Conservation (phyloP, 2,329 filamentous ascomycete species). For the Xylaria polymorpha region DNA sequence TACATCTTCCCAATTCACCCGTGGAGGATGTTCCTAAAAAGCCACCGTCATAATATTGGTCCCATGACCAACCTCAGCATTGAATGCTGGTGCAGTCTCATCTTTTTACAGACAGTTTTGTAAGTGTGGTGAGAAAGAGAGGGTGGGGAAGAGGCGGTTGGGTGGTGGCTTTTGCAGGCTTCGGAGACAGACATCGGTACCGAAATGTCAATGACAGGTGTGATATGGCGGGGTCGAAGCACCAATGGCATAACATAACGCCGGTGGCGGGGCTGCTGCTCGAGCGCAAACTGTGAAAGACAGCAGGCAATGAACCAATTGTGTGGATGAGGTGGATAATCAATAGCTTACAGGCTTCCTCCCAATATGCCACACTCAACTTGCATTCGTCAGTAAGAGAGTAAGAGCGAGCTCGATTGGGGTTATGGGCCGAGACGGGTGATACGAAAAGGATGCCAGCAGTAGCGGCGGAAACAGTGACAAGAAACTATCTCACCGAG, state of each 20-base stretch:
- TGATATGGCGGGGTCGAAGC: background rate
- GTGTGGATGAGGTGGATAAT: background rate
- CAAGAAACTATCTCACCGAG: background rate
- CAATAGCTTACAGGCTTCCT: background rate
- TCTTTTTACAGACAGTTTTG: background rate
- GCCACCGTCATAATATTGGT: background rate
- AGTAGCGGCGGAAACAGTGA: background rate
- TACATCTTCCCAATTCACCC: background rate
- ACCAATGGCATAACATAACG: constrained; percentile 3
- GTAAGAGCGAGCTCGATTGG: background rate
- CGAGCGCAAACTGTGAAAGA: background rate
- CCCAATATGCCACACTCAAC: background rate
- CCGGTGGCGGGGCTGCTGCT: background rate
- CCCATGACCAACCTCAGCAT: background rate
- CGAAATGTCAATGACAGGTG: background rate
- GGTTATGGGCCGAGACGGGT: background rate
- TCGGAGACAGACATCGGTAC: constrained; percentile 4
- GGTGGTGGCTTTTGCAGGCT: background rate
- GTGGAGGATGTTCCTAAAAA: background rate
- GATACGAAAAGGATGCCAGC: background rate
- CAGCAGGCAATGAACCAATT: background rate
- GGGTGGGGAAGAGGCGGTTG: background rate
- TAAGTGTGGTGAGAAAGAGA: background rate
- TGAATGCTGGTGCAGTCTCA: background rate
- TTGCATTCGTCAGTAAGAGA: background rate